phyloP scores from a whole-genome alignment of 1,284 basidiomycete species.

The Pascua guehoae region DNA sequence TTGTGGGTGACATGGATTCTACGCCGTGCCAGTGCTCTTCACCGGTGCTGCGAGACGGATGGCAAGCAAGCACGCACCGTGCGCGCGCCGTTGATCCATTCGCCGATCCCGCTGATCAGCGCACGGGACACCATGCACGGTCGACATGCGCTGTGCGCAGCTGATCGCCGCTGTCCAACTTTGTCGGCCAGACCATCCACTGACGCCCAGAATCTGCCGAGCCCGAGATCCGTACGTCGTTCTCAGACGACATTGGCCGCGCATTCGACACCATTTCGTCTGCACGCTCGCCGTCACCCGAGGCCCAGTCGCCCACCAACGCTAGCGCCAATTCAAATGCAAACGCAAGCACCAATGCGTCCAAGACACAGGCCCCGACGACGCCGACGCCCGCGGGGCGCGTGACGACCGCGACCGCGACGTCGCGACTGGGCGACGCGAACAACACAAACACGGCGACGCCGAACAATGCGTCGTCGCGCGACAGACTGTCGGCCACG shows the following conservation, averaged over 20 bases:
- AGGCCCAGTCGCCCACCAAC: too few species aligned
- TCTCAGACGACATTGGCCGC: slow-evolving; percentile 12
- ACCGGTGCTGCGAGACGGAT: too few species aligned
- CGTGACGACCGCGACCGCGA: not conserved
- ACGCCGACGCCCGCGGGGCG: not conserved
- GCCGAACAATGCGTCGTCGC: not conserved
- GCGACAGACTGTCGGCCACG: too few species aligned
- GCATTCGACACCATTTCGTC: slow-evolving; percentile 13
- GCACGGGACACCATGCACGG: too few species aligned
- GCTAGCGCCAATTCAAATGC: too few species aligned
- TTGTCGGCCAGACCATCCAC: too few species aligned
- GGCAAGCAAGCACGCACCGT: not conserved
- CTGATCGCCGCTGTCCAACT: too few species aligned
- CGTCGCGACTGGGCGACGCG: not conserved
- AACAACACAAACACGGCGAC: not conserved
- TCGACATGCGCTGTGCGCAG: too few species aligned
- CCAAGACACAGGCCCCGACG: not conserved
- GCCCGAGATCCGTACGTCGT: slow-evolving; percentile 4
- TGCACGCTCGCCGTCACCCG: not conserved
- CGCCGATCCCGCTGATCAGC: too few species aligned
- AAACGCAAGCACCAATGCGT: too few species aligned
- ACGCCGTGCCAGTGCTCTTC: too few species aligned
- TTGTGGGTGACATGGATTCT: not conserved
- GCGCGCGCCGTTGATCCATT: not conserved
- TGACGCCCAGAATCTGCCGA: too few species aligned